phyloP scores from a whole-genome alignment of 441 rosid species.

The Melastoma candidum region DNA sequence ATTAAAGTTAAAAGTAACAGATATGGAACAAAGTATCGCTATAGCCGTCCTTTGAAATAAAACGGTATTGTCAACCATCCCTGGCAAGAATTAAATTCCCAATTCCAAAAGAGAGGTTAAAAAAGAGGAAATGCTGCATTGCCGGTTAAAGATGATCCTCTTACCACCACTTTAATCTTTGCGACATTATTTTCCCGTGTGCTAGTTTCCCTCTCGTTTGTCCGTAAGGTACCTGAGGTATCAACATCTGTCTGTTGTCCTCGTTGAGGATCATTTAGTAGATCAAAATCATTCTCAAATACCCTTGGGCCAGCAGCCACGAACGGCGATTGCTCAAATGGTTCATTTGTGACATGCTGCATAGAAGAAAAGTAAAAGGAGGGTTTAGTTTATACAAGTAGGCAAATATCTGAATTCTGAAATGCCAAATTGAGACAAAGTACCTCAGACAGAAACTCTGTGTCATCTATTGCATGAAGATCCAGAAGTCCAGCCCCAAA shows the following conservation, averaged over 20 bases:
- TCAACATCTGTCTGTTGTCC: constrained; percentile 52
- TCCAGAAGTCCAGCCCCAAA: constrained; percentile 98
- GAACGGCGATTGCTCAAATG: constrained; percentile 49
- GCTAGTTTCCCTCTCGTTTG: constrained; percentile 58
- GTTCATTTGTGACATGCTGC: constrained; percentile 89
- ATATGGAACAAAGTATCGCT: no score
- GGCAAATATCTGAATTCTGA: neutral
- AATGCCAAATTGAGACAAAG: neutral
- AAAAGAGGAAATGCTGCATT: no score
- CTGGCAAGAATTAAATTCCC: no score
- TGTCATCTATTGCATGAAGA: constrained; percentile 98
- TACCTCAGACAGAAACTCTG: constrained; percentile 97
- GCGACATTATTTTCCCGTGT: constrained; percentile 76
- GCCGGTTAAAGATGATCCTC: constrained; percentile 14
- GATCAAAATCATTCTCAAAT: constrained; percentile 55
- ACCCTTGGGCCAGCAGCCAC: constrained; percentile 58
- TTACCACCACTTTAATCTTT: constrained; percentile 95
- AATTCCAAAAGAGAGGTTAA: no score
- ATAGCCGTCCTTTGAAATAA: no score
- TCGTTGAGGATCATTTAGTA: constrained; percentile 34
- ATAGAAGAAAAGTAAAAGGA: constrained; percentile 12
- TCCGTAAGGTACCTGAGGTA: constrained; percentile 28
- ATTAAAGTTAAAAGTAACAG: no score
- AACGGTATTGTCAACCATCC: no score
- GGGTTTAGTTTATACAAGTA: no score